A percentile compares a stretch with the other conserved stretches of the same genome.
Conservation (phyloP, 768 basidiomycete genomes). For the Tylopilus balloui region DNA sequence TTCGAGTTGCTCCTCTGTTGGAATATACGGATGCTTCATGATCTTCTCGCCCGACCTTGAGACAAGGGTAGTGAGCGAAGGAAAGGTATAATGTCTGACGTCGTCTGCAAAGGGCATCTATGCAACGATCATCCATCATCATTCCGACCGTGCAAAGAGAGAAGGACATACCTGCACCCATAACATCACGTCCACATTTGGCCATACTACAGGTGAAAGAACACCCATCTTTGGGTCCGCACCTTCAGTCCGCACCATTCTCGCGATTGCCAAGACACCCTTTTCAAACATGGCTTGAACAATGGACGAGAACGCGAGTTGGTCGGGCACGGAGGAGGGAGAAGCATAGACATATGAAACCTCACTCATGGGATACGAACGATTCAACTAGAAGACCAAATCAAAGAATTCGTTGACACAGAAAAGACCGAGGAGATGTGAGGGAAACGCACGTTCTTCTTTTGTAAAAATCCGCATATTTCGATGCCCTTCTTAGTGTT, state of each 20-base stretch:
- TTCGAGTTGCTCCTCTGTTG: slow-evolving; percentile 68
- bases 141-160: neutral
- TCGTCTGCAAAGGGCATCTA: slow-evolving; percentile 98
- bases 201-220: slow-evolving; percentile 56
- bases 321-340: slow-evolving; percentile 56
- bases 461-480: slow-evolving; percentile 77
- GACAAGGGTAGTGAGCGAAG: slow-evolving; percentile 67
- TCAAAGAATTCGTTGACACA: neutral
- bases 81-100: slow-evolving; percentile 80
- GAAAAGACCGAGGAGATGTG: neutral
- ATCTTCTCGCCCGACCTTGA: slow-evolving; percentile 73
- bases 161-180: slow-evolving; percentile 68
- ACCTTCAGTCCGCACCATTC: slow-evolving; percentile 73
- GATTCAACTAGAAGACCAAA: slow-evolving; percentile 57
- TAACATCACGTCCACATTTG: slow-evolving; percentile 71
- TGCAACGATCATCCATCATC: neutral
- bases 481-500: slow-evolving; percentile 82
- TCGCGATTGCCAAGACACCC: slow-evolving; percentile 68
- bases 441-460: slow-evolving; percentile 49
- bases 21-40: slow-evolving; percentile 75
- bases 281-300: slow-evolving; percentile 74
- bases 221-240: slow-evolving; percentile 85
- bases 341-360: slow-evolving; percentile 84
- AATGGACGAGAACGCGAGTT: slow-evolving; percentile 84
- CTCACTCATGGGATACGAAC: slow-evolving; percentile 80